Percentiles rank a stretch among this genome's conserved stretches.
Conservation (phyloP, 441 rosid genomes). For the Pelargonium fulgidum region DNA sequence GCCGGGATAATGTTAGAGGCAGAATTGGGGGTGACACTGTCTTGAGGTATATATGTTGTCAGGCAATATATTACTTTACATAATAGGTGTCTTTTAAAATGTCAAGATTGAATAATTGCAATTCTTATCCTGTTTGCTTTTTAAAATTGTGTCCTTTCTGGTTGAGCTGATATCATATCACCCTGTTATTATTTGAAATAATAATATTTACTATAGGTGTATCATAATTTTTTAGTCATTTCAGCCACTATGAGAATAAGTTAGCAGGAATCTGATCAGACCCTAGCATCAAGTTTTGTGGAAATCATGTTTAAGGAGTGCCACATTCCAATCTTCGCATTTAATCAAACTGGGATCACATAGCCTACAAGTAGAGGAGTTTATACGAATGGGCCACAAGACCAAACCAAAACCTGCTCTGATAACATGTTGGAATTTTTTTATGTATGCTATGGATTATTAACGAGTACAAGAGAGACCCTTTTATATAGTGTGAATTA, state of each 20-base stretch:
- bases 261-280: not conserved
- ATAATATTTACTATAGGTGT: not conserved
- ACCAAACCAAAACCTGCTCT: too few relatives aligned
- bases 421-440: too few relatives aligned
- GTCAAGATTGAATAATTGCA: not conserved
- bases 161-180: not conserved
- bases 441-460: too few relatives aligned
- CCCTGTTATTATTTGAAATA: not conserved
- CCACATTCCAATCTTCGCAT: not conserved
- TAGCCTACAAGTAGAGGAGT: too few relatives aligned
- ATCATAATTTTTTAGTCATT: not conserved
- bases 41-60: slow-evolving; percentile 47
- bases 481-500: too few relatives aligned
- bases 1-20: slow-evolving; percentile 92
- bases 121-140: not conserved
- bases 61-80: not conserved
- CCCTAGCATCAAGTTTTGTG: not conserved
- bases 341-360: too few relatives aligned
- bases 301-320: not conserved
- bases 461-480: too few relatives aligned
- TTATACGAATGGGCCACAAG: too few relatives aligned
- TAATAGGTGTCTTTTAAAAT: not conserved
- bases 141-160: not conserved
- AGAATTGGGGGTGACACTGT: slow-evolving; percentile 93
- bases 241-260: not conserved